Evolutionary conservation across 176 grass and related monocot genomes (phyloP).

Genomic region (Eleusine coracana): DNA sequence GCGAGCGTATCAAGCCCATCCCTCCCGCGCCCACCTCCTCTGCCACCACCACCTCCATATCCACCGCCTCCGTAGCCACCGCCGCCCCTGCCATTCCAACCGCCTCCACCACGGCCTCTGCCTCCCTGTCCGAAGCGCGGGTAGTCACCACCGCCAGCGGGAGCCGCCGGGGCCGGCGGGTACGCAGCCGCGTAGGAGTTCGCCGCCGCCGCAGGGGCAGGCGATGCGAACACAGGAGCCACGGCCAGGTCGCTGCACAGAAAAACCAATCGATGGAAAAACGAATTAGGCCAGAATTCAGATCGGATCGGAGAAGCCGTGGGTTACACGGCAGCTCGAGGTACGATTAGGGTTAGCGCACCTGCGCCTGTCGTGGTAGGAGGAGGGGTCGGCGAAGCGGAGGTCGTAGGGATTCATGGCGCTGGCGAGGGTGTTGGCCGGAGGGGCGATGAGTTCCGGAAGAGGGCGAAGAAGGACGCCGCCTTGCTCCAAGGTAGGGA

Average conservation of each 20-base stretch:
- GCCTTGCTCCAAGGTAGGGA: conserved; percentile 6
- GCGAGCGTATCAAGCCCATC: conserved; percentile 67
- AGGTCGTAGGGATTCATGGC: conserved; percentile 81
- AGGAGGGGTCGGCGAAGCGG: conserved; percentile 83
- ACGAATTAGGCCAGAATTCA: not conserved
- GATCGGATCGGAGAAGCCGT: conserved; percentile 11
- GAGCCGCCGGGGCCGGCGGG: conserved; percentile 10
- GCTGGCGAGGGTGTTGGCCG: not conserved
- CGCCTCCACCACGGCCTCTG: conserved; percentile 34
- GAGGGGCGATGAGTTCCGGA: not conserved
- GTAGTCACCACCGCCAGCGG: conserved; percentile 37
- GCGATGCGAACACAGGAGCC: conserved; percentile 31
- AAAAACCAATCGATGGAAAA: not conserved
- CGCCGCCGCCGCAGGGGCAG: conserved; percentile 22
- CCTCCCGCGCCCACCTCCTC: conserved; percentile 52
- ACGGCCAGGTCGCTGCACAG: conserved; percentile 36
- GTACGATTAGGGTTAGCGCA: conserved; percentile 34
- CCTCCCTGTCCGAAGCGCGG: conserved; percentile 47
- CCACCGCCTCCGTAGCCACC: conserved; percentile 32
- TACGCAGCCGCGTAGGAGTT: conserved; percentile 42
- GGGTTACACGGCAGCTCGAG: not conserved
- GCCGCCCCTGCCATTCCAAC: conserved; percentile 29
- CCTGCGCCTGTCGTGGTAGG: conserved; percentile 93
- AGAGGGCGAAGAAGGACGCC: conserved; percentile 21
- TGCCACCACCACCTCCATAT: conserved; percentile 41